Evolutionary conservation across 495 filamentous ascomycete species (phyloP), one percentile per base, ranked within the genome.

Genomic region (Bryoglossum gracile): DNA sequence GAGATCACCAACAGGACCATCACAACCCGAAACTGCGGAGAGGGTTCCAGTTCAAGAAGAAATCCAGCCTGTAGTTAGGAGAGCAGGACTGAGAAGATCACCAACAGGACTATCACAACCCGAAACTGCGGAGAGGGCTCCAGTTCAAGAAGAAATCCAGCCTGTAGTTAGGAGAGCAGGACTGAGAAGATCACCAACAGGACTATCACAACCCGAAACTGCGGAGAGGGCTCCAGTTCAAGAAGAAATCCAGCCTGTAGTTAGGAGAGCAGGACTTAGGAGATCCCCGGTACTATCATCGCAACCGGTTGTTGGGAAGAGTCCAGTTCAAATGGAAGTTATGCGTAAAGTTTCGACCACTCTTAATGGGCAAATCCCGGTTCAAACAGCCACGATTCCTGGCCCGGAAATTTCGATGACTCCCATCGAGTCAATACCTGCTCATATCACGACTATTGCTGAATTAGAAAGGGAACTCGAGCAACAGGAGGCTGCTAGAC

Each of bases 161-260:
- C 42, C 42, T n/a, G n/a, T n/a, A 19, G 19, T 32, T 17, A 18
- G 32, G n/a, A 21, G 10, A 25, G n/a, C 39, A 14, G 34, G 43
- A n/a, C 36, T 53, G 37, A 53, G 50, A 17, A 47, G 50, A n/a
- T 57, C 54, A 43, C 50, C 50, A 11, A 13, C n/a, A n/a, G n/a
- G 36, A 13, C 17, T n/a, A 14, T 47, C 43, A 11, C 42, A 43
- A 9, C 18, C 42, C 6, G 43, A 28, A 2, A n/a, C n/a, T n/a
- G n/a, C n/a, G n/a, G n/a, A n/a, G n/a, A n/a, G n/a, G n/a, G 17
- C 23, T 26, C 21, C 24, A 13, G 46, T 36, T 5, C 16, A 38
- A 24, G 21, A 43, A 4, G 34, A 34, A 42, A 9, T 43, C 13
- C 17, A 30, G 13, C 34, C 46, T n/a, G n/a, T n/a, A 11, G 10